Evolutionary conservation across 1,284 basidiomycete species (phyloP), one percentile per base, ranked within the genome.

Genomic region (Pisolithus thermaeus): DNA sequence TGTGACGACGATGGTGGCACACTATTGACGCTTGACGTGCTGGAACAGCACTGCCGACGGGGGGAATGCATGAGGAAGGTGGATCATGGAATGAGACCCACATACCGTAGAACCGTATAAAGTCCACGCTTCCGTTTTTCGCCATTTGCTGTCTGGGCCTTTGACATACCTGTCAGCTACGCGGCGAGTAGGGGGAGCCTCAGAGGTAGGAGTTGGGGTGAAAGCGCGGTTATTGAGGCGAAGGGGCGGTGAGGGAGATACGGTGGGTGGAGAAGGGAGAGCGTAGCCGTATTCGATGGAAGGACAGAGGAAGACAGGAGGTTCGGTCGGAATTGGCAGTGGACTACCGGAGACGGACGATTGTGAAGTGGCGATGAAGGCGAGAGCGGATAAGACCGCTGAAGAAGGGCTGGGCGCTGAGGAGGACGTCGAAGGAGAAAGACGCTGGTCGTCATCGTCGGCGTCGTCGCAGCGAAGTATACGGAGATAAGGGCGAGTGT

Each of bases 271-370:
- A 27, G 51, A 46, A 16, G 58, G 27, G 41, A 38, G 4, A 41
- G 36, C 39, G 51, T 25, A 27, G 25, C 62, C 48, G n/a, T 46
- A 53, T 38, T 62, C 63, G 54, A 81, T 64, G 27, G 71, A 73
- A 0, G 84, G 84, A 54, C 82, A 87, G 46, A 86, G 75, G 57
- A 87, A 86, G 44, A 73, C 59, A 16, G 77, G 81, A 7, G 83
- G 79, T 20, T 74, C 54, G 0, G 67, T 58, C 6, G 65, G 60
- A 27, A 57, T 46, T 14, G 62, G 61, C 37, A 73, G 56, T 6
- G 83, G 81, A 52, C 71, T 72, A 38, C 71, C 78, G 58, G 76
- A 62, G 32, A 66, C 77, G 18, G 71, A 57, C 27, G 73, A 61
- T 14, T 76, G 67, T 7, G 77, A 69, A 3, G 77, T 70, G 16